Percentiles rank a stretch among this genome's conserved stretches.
These are phyloP conservation scores for Fonsecaea pugnacius DNA, from an alignment of 2,329 filamentous ascomycete genomes.

Conservation along the genomic window DNA sequence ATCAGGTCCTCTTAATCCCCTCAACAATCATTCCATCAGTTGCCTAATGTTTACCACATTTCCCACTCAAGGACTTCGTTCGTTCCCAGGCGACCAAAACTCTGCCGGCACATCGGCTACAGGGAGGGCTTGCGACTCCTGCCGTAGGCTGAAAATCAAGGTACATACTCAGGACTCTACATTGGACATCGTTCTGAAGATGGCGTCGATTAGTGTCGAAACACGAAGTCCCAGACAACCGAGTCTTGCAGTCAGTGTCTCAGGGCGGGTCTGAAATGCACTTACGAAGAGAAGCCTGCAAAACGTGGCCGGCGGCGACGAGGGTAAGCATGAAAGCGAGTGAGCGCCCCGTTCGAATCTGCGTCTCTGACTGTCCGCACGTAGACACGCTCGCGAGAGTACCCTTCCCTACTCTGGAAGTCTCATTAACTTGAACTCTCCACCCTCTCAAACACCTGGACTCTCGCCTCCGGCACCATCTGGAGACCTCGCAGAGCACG, in stretches of 20 bases:
- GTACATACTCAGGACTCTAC: not conserved
- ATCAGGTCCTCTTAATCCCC: not conserved
- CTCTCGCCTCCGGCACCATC: not conserved
- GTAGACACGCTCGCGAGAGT: not conserved
- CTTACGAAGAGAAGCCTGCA: slow-evolving; percentile 8
- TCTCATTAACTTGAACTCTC: slow-evolving; percentile 1
- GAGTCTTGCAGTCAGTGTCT: slow-evolving; percentile 13
- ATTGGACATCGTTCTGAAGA: not conserved
- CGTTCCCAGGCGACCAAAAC: not conserved
- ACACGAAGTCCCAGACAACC: not conserved
- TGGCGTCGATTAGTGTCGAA: slow-evolving; percentile 2
- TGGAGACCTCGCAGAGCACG: not conserved
- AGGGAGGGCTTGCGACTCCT: slow-evolving; percentile 19
- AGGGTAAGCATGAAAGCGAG: not conserved
- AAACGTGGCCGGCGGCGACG: slow-evolving; percentile 17
- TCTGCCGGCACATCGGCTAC: not conserved
- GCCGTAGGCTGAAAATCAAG: slow-evolving; percentile 21
- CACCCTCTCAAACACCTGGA: not conserved
- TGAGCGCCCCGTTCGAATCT: not conserved
- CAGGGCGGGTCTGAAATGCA: slow-evolving; percentile 12
- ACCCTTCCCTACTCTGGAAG: not conserved
- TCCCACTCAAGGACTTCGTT: not conserved
- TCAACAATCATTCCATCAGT: not conserved
- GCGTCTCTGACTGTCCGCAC: not conserved
- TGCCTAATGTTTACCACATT: slow-evolving; percentile 3